Evolutionary conservation across 129 eudicot species (phyloP).

Genomic region (Artemisia annua): DNA sequence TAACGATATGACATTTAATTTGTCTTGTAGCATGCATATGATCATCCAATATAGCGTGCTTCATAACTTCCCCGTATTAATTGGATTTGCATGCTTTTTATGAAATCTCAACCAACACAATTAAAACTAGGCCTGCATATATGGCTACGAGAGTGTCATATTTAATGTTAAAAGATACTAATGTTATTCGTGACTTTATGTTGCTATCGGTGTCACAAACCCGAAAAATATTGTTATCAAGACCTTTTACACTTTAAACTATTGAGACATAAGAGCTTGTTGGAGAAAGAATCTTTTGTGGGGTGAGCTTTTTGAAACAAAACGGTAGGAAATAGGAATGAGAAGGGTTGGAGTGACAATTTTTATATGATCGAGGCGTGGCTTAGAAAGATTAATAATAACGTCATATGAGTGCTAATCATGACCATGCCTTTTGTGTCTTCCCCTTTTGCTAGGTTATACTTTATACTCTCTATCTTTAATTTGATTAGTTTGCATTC

Average conservation of each 20-base stretch:
- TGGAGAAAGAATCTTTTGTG: slow-evolving; percentile 35
- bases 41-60: no score
- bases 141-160: no score
- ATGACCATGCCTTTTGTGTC: slow-evolving; percentile 38
- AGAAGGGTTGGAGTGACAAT: slow-evolving; percentile 29
- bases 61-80: no score
- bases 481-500: neutral
- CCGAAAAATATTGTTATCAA: neutral
- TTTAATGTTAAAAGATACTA: neutral
- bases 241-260: slow-evolving; percentile 25
- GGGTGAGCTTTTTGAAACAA: slow-evolving; percentile 31
- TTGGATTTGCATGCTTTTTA: no score
- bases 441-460: neutral
- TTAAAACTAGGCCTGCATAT: no score
- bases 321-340: neutral
- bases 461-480: slow-evolving; percentile 1
- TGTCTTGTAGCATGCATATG: no score
- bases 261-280: slow-evolving; percentile 29
- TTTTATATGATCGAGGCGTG: slow-evolving; percentile 53
- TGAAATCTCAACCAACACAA: no score
- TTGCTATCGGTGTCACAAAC: neutral
- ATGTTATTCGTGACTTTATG: neutral
- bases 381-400: slow-evolving; percentile 36
- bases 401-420: slow-evolving; percentile 48
- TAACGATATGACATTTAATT: no score